Evolutionary conservation across 2,329 filamentous ascomycete genomes (phyloP), one percentile per base, ranked within the genome.

Genomic region (Diaporthe sp.): DNA sequence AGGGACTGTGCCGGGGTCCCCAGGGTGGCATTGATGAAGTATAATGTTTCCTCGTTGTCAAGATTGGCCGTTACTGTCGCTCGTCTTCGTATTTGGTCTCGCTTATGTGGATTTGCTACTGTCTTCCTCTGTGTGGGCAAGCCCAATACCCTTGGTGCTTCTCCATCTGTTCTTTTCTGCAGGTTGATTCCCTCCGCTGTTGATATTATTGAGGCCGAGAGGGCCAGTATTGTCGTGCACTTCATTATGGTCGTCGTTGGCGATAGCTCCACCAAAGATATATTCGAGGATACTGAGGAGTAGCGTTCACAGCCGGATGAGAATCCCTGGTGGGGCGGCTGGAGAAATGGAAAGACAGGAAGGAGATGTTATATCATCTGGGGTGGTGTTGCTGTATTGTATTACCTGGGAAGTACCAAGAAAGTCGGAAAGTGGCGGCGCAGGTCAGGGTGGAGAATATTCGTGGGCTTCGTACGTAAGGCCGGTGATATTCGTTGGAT

Each of bases 21-120:
- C 63, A 93, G 77, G 8, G 90, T 87, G 63, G 85, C 88, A 80
- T 93, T 93, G 78, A 91, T 85, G 77, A 89, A 91, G 81, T 93
- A 93, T 37, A 93, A 84, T 1, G 90, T 91, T 86, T 90, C 83
- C 88, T 89, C 81, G 76, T 92, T 92, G 77, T 91, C 88, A 56
- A 92, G 81, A 3, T 78, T 80, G n/a, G 84, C 85, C 61, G 82
- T 78, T 7, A 90, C 80, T 0, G 86, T 83, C 2, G 81, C 83
- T 70, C 85, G 84, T 76, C 88, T 87, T 70, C 86, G 84, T 78
- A 87, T 79, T 71, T 83, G 82, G 77, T 90, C 87, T 50, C 85
- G 81, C 30, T 81, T 80, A 25, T 86, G 75, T 4, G 87, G 87
- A 72, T 89, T 82, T 55, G 78, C 68, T 53, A 87, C 77, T 10